phyloP scores from a whole-genome alignment of 1,139 yeast species.

The Protomyces gravidus region DNA sequence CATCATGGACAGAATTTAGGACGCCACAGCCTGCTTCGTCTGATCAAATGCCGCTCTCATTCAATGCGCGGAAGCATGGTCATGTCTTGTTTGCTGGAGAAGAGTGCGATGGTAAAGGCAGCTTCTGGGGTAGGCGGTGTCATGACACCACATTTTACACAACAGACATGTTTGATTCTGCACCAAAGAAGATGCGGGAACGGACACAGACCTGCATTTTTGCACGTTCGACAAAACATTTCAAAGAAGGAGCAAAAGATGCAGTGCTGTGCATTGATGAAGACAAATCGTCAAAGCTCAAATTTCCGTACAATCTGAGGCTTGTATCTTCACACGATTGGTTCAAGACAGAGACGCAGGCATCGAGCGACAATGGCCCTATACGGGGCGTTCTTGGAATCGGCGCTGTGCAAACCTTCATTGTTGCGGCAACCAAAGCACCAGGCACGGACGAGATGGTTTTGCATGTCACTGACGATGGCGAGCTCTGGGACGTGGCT shows the following conservation, averaged over 20 bases:
- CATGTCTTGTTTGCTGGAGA: constrained; percentile 45
- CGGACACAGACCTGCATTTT: constrained; percentile 48
- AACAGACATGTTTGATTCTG: constrained; percentile 51
- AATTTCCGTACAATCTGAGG: constrained; percentile 45
- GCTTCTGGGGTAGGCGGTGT: constrained; percentile 41
- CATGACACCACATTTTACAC: constrained; percentile 48
- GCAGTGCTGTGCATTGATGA: constrained; percentile 27
- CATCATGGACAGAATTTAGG: constrained; percentile 52
- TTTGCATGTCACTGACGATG: constrained; percentile 59
- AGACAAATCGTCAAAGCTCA: constrained; percentile 39
- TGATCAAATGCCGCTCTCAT: constrained; percentile 38
- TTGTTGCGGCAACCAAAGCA: constrained; percentile 51
- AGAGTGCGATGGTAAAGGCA: constrained; percentile 41
- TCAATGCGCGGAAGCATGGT: constrained; percentile 47
- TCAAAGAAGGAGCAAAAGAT: constrained; percentile 40
- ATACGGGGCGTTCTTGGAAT: constrained; percentile 47
- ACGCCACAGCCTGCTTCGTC: constrained; percentile 36
- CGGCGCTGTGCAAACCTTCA: constrained; percentile 50
- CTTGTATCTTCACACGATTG: constrained; percentile 54
- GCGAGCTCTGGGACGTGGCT: constrained; percentile 50
- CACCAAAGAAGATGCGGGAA: constrained; percentile 42
- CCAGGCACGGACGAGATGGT: constrained; percentile 47
- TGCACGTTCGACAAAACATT: constrained; percentile 47
- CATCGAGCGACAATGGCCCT: constrained; percentile 38
- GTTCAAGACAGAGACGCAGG: constrained; percentile 45